phyloP scores from a whole-genome alignment of 495 filamentous ascomycete species.

The Aspergillus diversus region DNA sequence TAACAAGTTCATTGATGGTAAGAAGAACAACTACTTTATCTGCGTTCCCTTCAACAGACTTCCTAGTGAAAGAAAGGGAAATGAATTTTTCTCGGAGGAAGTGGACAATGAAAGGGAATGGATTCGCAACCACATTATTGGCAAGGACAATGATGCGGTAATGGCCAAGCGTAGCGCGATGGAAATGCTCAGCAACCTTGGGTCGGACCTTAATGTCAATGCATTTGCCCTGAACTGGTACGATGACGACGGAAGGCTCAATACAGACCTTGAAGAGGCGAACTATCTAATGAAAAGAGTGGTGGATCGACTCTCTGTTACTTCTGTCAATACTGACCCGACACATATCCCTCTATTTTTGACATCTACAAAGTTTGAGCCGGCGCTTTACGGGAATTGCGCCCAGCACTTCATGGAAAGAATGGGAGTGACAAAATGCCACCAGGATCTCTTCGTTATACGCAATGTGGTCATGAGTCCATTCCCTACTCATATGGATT shows the following conservation, averaged over 20 bases:
- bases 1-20: slow-evolving; percentile 12
- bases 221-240: slow-evolving; percentile 45
- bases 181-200: slow-evolving; percentile 40
- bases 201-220: slow-evolving; percentile 54
- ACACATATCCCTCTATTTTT: slow-evolving; percentile 42
- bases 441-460: slow-evolving; percentile 41
- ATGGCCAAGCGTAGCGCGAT: slow-evolving; percentile 10
- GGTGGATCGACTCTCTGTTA: slow-evolving; percentile 42
- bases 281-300: slow-evolving; percentile 52
- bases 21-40: slow-evolving; percentile 31
- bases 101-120: slow-evolving; percentile 39
- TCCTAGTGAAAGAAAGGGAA: slow-evolving; percentile 34
- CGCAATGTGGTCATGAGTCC: slow-evolving; percentile 48
- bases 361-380: slow-evolving; percentile 44
- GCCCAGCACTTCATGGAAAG: slow-evolving; percentile 40
- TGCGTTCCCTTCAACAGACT: slow-evolving; percentile 49
- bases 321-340: slow-evolving; percentile 39
- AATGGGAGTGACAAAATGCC: slow-evolving; percentile 33
- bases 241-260: slow-evolving; percentile 38
- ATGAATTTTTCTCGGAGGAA: slow-evolving; percentile 15
- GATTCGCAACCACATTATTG: slow-evolving; percentile 41
- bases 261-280: slow-evolving; percentile 52
- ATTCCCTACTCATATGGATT: slow-evolving; percentile 40
- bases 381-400: slow-evolving; percentile 46
- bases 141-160: slow-evolving; percentile 27